Evolutionary conservation across 2,329 filamentous ascomycete species (phyloP), one percentile per base, ranked within the genome.

Genomic region (Penicillium sp.): DNA sequence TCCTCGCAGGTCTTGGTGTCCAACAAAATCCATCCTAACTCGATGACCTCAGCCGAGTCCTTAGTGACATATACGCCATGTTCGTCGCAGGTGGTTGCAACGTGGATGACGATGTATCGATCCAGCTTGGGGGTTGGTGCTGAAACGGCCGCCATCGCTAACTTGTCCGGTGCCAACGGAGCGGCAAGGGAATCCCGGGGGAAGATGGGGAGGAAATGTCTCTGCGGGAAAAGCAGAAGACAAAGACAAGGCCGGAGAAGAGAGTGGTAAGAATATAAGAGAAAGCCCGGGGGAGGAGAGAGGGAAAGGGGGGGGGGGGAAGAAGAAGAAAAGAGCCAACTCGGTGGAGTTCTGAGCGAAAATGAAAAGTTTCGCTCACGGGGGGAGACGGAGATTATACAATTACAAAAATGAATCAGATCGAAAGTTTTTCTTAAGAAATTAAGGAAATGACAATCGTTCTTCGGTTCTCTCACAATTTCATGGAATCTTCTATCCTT

Each of bases 61-160:
- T 97, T 97, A 53, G 93, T 98, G 52, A 98, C 93, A 72, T 98
- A 98, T 59, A 98, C 93, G 56, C 93, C 93, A 74, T 98, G 93
- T 72, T 98, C 93, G 72, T 98, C 93, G 74, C 93, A 98, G 61
- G 93, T 98, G 32, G 93, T 98, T 57, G 93, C 93, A 66, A 97
- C 91, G 73, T 98, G 93, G 70, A 97, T 95, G 66, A 98, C 88
- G 59, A 96, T 86, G 74, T 95, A 98, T 71, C 91, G 87, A 76
- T 98, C 93, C 73, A 95, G 81, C 74, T 85, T 85, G 61, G 83
- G 78, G 61, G 81, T 80, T 76, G 77, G 68, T 57, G 70, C 65
- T 64, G 68, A 69, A 58, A 70, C 64, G 65, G 69, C 65, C 53
- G 73, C 71, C 73, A 75, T 66, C 64, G 61, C 58, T 64, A 57